Base-by-base conservation (phyloP, 371 early-diverging fungal genomes). In the Fennellomyces sp. region DNA sequence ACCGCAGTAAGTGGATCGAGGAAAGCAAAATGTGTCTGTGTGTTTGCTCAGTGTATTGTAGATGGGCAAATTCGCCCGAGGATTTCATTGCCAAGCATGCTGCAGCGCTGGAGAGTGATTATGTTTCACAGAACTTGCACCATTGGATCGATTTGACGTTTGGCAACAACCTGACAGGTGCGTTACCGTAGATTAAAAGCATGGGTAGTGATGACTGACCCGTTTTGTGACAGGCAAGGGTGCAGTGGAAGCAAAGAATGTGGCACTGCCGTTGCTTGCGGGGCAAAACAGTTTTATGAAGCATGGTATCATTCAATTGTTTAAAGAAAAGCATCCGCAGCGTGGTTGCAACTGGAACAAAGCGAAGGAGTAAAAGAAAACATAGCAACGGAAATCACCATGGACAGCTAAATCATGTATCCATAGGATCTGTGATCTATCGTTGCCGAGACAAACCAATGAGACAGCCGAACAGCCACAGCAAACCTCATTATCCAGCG, bases 141-240 rank as follows among this genome's bases (percentile, higher is more conserved):
- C 72, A 86, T 38, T 94, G 94, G 94, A 91, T 94, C 47, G 91
- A 94, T 69, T 68, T 94, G 31, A 90, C 91, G 0, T 94, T 93
- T 78, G 94, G 94, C 2, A 88, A 81, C 63, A 89, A 88, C 63
- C 78, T 91, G 41, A 82, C 80, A 2, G 91, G 90, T 58, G 67
- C 0, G 36, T 5, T 2, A 21, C 23, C 30, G 11, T 30, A 21
- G 5, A 55, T 55, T 13, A 13, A 13, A 8, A 33, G 13, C 13
- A 33, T 33, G 6, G 35, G 8, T 33, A 33, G 13, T 13, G 6
- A 33, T 13, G 6, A 33, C 13, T 33, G 35, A 13, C 8, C 35
- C 13, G 35, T 33, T n/a, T n/a, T 33, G 35, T 13, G 6, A 33
- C 82, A 70, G 73, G 91, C 27, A 84, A 87, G 64, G 90, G 89